A percentile compares a stretch with the other conserved stretches of the same genome.
These are phyloP conservation scores for Pythium monospermum DNA, from an alignment of 352 stramenopile species.

Conservation along the genomic window DNA sequence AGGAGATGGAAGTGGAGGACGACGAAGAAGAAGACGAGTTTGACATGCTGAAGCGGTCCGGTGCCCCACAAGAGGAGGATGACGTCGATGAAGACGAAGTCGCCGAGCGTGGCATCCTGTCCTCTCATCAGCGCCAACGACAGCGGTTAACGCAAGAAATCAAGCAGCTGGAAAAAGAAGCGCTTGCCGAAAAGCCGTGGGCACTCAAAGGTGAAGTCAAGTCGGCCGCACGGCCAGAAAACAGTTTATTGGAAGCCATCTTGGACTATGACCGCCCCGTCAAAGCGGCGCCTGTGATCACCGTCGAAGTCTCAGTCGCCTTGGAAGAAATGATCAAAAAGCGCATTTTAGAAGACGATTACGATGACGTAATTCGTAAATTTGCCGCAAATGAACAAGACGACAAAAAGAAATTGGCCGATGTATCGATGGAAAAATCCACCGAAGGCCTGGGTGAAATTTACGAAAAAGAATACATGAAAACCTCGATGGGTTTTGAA, in stretches of 20 bases:
- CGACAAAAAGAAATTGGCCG: constrained; percentile 84
- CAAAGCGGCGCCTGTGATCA: constrained; percentile 91
- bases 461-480: constrained; percentile 96
- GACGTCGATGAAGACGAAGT: constrained; percentile 67
- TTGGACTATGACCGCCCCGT: constrained; percentile 92
- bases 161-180: constrained; percentile 79
- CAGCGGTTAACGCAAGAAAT: constrained; percentile 78
- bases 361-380: constrained; percentile 92
- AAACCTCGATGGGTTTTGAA: constrained; percentile 92
- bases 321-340: constrained; percentile 95
- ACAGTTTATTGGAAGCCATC: constrained; percentile 91
- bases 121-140: constrained; percentile 66
- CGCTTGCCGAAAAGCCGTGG: constrained; percentile 93
- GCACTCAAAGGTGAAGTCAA: constrained; percentile 90
- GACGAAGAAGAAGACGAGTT: constrained; percentile 32
- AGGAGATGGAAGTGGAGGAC: constrained; percentile 26
- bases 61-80: too few relatives aligned
- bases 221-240: constrained; percentile 80
- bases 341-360: constrained; percentile 93
- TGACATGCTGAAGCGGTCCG: too few relatives aligned
- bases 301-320: constrained; percentile 87
- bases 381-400: constrained; percentile 72
- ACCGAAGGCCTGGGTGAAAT: constrained; percentile 91
- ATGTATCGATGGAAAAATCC: constrained; percentile 92
- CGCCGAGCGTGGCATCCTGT: constrained; percentile 77